A percentile compares a stretch with the other conserved stretches of the same genome.
These are phyloP conservation scores for Canavalia gladiata DNA, from an alignment of 306 rosid genomes.

Conservation along the genomic window DNA sequence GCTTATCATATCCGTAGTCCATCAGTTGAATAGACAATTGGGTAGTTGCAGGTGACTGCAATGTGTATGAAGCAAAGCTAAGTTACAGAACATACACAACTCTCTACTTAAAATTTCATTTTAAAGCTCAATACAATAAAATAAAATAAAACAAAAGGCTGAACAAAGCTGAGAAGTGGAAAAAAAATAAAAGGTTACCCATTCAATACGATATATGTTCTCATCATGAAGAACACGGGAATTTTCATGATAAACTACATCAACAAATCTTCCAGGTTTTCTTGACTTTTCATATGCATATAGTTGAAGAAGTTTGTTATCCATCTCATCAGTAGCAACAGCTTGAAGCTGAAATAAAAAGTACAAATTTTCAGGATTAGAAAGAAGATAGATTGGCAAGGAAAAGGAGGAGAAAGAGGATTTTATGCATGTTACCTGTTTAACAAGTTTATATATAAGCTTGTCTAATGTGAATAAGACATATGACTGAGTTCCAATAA, in stretches of 20 bases:
- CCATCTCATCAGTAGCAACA: constrained; percentile 92
- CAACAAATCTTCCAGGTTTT: constrained; percentile 82
- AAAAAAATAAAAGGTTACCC: constrained; percentile 66
- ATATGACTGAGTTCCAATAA: constrained; percentile 96
- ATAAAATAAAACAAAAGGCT: constrained; percentile 20
- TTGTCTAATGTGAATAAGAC: constrained; percentile 94
- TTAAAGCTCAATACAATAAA: constrained; percentile 16
- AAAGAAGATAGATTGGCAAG: constrained; percentile 38
- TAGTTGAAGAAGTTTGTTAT: constrained; percentile 92
- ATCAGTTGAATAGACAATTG: constrained; percentile 87
- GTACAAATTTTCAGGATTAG: constrained; percentile 36
- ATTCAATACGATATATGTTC: constrained; percentile 88
- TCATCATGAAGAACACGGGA: constrained; percentile 96
- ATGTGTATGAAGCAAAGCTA: constrained; percentile 24
- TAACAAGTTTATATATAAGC: constrained; percentile 93
- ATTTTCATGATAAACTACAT: constrained; percentile 92
- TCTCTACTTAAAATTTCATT: constrained; percentile 6
- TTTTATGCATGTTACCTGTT: constrained; percentile 71
- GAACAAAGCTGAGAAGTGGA: constrained; percentile 42
- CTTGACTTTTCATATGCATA: constrained; percentile 89
- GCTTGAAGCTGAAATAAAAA: constrained; percentile 80
- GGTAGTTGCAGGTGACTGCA: constrained; percentile 76
- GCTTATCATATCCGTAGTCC: constrained; percentile 93
- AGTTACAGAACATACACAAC: constrained; percentile 18
- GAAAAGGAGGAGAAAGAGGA: background rate